Evolutionary conservation across 768 basidiomycete genomes (phyloP), one percentile per base, ranked within the genome.

Genomic region (Lanmaoa pseudosensibilis): DNA sequence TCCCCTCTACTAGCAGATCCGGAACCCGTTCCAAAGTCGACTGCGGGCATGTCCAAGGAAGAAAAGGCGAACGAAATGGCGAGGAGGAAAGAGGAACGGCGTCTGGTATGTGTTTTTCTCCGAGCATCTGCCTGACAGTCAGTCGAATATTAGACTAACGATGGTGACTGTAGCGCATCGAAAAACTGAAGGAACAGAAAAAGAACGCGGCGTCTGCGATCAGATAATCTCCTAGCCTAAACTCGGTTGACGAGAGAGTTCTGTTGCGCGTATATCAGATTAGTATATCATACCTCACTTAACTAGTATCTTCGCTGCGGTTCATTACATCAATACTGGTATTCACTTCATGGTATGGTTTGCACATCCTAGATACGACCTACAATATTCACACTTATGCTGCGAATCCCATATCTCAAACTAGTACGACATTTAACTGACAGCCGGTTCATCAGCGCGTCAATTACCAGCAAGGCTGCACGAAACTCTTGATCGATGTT

Each of bases 41-140:
- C 81, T 27, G 72, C 70, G 2, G 76, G 75, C 0, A 77, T 93
- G 80, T 81, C 83, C 27, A 97, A 94, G 70, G 96, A 97, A 71
- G 94, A 95, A 63, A 96, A 90, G 71, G 91, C 91, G 2, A 86
- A 85, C n/a, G 93, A 97, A 76, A 88, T 98, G 86, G 89, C 88
- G 9, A 78, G 88, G 60, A 79, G 94, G 56, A 89, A 95, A 67
- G 95, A 98, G 69, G 96, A 98, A 70, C 77, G 96, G 44, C 94
- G 89, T 70, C 85, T 92, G 77, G 92, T 92, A 52, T 19, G 82
- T 73, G 18, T 40, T 16, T 52, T 43, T 48, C 6, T 23, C 16
- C 19, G 15, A 30, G 6, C 11, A 8, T n/a, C 27, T 8, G 6
- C 25, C 3, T 3, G 16, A 15, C 39, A 46, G 15, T 4, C 15